These are phyloP conservation scores for Xylaria grammica DNA, from an alignment of 495 filamentous ascomycete species.

Conservation along the genomic window DNA sequence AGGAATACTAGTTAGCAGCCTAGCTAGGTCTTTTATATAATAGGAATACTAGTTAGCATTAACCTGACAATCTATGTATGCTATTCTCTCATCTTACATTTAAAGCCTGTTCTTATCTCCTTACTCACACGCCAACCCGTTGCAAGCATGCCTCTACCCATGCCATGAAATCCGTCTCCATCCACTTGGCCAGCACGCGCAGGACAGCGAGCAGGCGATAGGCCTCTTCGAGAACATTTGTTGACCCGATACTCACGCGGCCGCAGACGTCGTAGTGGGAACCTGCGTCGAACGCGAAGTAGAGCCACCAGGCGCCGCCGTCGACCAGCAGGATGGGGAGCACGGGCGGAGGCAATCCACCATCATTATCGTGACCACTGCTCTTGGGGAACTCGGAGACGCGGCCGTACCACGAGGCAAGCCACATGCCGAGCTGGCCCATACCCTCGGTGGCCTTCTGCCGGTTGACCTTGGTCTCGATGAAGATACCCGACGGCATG, in stretches of 20 bases:
- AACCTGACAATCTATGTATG: no score
- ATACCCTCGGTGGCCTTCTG: neutral
- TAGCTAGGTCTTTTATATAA: no score
- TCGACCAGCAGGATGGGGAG: neutral
- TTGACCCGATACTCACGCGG: neutral
- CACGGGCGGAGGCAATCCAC: neutral
- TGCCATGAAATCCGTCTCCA: neutral
- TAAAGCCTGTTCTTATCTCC: no score
- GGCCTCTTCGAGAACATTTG: neutral
- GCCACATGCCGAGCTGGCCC: neutral
- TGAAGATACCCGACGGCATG: neutral
- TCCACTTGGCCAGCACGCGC: neutral
- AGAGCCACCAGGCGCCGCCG: neutral
- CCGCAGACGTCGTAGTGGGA: neutral
- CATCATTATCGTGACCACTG: neutral
- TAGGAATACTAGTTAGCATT: no score
- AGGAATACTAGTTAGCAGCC: no score
- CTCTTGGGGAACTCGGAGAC: neutral
- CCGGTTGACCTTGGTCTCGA: neutral
- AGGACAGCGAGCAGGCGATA: neutral
- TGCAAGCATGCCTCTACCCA: neutral
- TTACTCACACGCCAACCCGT: neutral
- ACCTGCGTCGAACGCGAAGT: neutral
- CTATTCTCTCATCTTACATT: no score
- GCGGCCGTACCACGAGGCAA: neutral